A percentile compares a stretch with the other conserved stretches of the same genome.
phyloP scores from a whole-genome alignment of 2,329 filamentous ascomycete genomes.

The Bertia moriformis region DNA sequence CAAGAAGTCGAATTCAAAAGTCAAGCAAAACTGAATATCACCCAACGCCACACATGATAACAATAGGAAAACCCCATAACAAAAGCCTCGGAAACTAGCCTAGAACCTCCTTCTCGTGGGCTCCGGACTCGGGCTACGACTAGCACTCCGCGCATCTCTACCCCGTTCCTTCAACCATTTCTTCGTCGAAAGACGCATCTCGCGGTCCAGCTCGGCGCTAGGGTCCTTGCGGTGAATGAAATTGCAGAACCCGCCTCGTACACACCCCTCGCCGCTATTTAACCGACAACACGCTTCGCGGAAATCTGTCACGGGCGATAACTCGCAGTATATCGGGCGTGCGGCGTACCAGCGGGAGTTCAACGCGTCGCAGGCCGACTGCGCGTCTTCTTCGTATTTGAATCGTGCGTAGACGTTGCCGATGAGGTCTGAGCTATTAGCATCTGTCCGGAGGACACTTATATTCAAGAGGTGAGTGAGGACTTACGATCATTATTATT shows the following conservation, averaged over 20 bases:
- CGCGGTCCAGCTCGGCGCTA: slow-evolving; percentile 70
- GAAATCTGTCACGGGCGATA: slow-evolving; percentile 94
- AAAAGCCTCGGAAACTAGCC: slow-evolving; percentile 3
- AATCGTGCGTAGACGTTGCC: slow-evolving; percentile 98
- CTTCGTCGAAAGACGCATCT: slow-evolving; percentile 77
- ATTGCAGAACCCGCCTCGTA: slow-evolving; percentile 94
- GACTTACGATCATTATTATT: slow-evolving; percentile 92
- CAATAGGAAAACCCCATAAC: not conserved
- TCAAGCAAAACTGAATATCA: too few species aligned
- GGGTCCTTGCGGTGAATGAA: slow-evolving; percentile 98
- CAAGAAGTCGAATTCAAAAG: too few species aligned
- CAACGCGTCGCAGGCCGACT: slow-evolving; percentile 82
- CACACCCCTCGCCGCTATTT: slow-evolving; percentile 88
- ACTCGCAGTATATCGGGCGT: slow-evolving; percentile 92
- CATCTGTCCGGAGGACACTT: too few species aligned
- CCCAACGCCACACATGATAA: not conserved
- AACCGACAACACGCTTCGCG: slow-evolving; percentile 91
- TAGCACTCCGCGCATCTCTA: slow-evolving; percentile 68
- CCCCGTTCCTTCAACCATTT: slow-evolving; percentile 87
- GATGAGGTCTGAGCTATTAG: slow-evolving; percentile 56
- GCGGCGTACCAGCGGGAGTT: slow-evolving; percentile 96
- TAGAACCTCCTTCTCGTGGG: slow-evolving; percentile 61
- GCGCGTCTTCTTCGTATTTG: slow-evolving; percentile 97
- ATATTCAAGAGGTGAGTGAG: not conserved
- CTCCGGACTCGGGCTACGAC: slow-evolving; percentile 73